A percentile compares a stretch with the other conserved stretches of the same genome.
Evolutionary conservation across 148 eudicot species (phyloP).

Genomic region (Gaultheria prostrata): DNA sequence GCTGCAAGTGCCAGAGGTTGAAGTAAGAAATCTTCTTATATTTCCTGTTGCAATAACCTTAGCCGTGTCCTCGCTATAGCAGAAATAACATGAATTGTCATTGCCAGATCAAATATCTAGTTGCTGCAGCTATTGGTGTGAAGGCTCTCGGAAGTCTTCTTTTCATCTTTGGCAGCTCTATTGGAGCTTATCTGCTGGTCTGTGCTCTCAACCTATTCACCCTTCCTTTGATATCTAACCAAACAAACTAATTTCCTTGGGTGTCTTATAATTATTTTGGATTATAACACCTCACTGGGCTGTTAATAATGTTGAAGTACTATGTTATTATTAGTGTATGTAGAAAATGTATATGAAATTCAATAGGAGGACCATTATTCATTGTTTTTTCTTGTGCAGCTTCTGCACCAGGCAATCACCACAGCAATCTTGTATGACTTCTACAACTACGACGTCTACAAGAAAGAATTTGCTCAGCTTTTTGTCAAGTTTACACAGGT

Average conservation of each 20-base stretch:
- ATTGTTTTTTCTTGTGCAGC: constrained; percentile 33
- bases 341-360: too few relatives aligned
- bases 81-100: background rate
- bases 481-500: constrained; percentile 86
- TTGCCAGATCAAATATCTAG: constrained; percentile 57
- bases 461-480: constrained; percentile 58
- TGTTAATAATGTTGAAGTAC: background rate
- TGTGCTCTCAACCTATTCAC: background rate
- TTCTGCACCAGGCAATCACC: constrained; percentile 69
- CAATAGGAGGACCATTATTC: background rate
- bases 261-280: background rate
- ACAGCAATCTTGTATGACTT: constrained; percentile 85
- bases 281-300: background rate
- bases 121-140: constrained; percentile 65
- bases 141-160: constrained; percentile 83
- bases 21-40: constrained; percentile 36
- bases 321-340: background rate
- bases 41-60: background rate
- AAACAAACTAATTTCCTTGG: background rate
- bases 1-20: constrained; percentile 56
- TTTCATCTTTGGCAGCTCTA: constrained; percentile 67
- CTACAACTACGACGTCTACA: constrained; percentile 84
- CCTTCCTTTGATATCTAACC: background rate
- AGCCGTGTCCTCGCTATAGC: background rate
- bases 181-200: constrained; percentile 85